A percentile compares a stretch with the other conserved stretches of the same genome.
Conservation (phyloP, 2,329 filamentous ascomycete species). For the Penicillium sclerotiorum region DNA sequence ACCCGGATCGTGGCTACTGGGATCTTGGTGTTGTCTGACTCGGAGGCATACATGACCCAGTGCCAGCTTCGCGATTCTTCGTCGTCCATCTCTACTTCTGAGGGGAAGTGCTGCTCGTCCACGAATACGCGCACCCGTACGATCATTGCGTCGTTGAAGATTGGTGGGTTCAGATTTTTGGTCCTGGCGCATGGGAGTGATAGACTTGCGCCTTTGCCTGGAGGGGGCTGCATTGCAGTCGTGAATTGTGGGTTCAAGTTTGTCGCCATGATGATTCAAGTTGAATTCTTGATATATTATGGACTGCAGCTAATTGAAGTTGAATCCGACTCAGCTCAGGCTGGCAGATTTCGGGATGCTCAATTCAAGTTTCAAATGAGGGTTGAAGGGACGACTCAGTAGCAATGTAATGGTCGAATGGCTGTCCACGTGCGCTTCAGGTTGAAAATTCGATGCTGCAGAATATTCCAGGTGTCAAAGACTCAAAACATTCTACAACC, state of each 20-base stretch:
- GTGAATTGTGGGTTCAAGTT: not conserved
- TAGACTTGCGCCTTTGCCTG: conserved; percentile 18
- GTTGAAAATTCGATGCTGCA: no score
- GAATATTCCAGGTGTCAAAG: not conserved
- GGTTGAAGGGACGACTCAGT: no score
- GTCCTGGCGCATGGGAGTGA: conserved; percentile 30
- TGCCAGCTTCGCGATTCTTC: conserved; percentile 82
- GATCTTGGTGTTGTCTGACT: conserved; percentile 33
- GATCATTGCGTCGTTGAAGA: conserved; percentile 63
- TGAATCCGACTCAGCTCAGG: no score
- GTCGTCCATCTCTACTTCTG: conserved; percentile 74
- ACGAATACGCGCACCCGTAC: conserved; percentile 62
- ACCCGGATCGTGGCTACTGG: conserved; percentile 78
- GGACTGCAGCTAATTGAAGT: not conserved
- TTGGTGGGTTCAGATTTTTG: conserved; percentile 44
- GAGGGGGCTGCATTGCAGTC: conserved; percentile 30
- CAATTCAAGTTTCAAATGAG: no score
- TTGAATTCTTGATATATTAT: not conserved
- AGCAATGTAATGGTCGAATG: no score
- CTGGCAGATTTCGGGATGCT: no score
- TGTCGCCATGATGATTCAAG: not conserved
- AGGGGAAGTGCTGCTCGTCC: conserved; percentile 58
- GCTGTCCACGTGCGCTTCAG: no score
- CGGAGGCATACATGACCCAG: conserved; percentile 75
- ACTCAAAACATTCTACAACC: not conserved